Percentiles rank a stretch among this genome's conserved stretches.
phyloP scores from a whole-genome alignment of 106 monocot species.

The Allium fistulosum region DNA sequence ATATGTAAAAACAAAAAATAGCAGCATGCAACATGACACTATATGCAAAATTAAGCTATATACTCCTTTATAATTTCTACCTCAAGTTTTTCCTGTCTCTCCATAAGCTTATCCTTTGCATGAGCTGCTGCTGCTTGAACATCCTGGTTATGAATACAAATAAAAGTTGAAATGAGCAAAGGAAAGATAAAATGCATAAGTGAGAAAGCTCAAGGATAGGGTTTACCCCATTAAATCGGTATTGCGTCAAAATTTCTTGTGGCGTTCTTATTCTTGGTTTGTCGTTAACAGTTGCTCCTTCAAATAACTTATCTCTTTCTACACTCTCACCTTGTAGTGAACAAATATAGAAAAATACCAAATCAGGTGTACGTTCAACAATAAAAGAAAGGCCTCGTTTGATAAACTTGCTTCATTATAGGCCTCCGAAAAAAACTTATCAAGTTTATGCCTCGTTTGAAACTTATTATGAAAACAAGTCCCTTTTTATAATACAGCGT shows the following conservation, averaged over 20 bases:
- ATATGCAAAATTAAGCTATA: not conserved
- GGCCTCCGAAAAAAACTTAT: too few species aligned
- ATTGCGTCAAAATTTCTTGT: constrained; percentile 89
- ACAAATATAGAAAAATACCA: not conserved
- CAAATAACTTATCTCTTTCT: constrained; percentile 69
- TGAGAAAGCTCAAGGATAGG: not conserved
- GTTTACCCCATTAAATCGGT: constrained; percentile 79
- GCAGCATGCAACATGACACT: not conserved
- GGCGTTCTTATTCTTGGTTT: constrained; percentile 74
- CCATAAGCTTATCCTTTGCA: constrained; percentile 76
- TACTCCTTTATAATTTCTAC: constrained; percentile 7
- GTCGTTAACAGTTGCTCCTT: constrained; percentile 41
- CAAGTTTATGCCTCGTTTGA: too few species aligned
- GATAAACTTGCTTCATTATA: too few species aligned
- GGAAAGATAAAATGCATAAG: not conserved
- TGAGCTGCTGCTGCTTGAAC: constrained; percentile 83
- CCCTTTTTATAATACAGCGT: too few species aligned
- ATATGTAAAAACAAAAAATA: not conserved
- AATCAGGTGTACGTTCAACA: too few species aligned
- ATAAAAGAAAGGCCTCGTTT: too few species aligned
- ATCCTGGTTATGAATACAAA: constrained; percentile 44
- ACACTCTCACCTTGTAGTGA: constrained; percentile 29
- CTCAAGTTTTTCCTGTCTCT: constrained; percentile 89
- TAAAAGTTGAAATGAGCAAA: not conserved
- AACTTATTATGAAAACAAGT: too few species aligned